phyloP scores from a whole-genome alignment of 257 asterid species.

The Gentiana dahurica region DNA sequence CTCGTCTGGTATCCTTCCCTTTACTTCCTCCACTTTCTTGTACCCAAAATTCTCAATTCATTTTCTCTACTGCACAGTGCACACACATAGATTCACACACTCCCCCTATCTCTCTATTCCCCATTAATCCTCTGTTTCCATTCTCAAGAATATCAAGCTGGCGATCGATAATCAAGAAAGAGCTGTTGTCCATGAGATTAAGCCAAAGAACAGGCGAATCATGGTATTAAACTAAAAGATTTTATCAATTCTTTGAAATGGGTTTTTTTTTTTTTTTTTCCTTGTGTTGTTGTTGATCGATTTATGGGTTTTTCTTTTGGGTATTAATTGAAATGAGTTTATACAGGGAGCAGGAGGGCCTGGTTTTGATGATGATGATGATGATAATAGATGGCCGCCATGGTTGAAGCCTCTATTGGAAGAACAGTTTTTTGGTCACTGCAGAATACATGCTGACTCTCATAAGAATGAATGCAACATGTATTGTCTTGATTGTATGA shows the following conservation, averaged over 20 bases:
- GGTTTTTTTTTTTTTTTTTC: background rate
- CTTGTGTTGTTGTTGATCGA: background rate
- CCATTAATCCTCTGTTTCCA: background rate
- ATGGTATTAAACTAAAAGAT: conserved; percentile 28
- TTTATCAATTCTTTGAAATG: background rate
- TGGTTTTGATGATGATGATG: conserved; percentile 27
- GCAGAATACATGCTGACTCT: conserved; percentile 71
- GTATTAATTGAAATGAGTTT: too few relatives aligned
- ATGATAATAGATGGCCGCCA: conserved; percentile 59
- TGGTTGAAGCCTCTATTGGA: conserved; percentile 67
- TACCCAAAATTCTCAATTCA: background rate
- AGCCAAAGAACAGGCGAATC: conserved; percentile 53
- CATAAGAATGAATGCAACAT: conserved; percentile 92
- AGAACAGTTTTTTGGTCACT: conserved; percentile 62
- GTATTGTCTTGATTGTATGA: conserved; percentile 73
- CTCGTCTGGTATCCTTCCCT: conserved; percentile 14
- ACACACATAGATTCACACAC: background rate
- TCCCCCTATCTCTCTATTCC: background rate
- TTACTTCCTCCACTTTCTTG: conserved; percentile 9
- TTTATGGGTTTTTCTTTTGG: background rate
- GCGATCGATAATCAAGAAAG: conserved; percentile 68
- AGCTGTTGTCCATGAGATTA: conserved; percentile 42
- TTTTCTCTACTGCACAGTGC: conserved; percentile 5
- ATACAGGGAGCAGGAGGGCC: conserved; percentile 51
- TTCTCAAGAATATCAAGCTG: conserved; percentile 31